Percentiles rank a stretch among this genome's conserved stretches.
phyloP scores from a whole-genome alignment of 2,329 filamentous ascomycete species.

The Epichloe gansuensis region DNA sequence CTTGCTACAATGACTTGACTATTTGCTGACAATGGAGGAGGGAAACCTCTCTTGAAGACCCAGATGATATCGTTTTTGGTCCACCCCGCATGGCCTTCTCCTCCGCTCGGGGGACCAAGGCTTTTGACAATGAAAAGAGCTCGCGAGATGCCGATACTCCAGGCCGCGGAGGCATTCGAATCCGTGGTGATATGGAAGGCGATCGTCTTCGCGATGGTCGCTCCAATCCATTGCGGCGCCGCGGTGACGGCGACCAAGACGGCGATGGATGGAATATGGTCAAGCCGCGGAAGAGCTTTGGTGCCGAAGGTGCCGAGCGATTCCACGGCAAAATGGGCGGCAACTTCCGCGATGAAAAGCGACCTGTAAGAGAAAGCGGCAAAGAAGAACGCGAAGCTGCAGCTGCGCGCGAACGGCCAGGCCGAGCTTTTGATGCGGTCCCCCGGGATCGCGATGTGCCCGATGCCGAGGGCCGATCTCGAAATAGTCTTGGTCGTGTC shows the following conservation, averaged over 20 bases:
- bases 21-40: neutral
- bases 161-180: constrained; percentile 47
- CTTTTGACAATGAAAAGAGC: constrained; percentile 40
- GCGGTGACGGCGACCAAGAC: constrained; percentile 44
- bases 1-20: neutral
- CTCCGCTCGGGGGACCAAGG: constrained; percentile 50
- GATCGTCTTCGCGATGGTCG: constrained; percentile 37
- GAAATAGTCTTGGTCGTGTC: constrained; percentile 51
- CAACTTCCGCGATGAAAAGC: constrained; percentile 29
- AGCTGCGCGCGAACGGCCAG: constrained; percentile 31
- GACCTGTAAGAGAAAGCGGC: constrained; percentile 30
- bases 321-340: constrained; percentile 54
- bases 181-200: constrained; percentile 36
- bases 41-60: constrained; percentile 28
- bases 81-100: constrained; percentile 75
- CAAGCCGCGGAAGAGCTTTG: constrained; percentile 62
- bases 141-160: constrained; percentile 36
- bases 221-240: constrained; percentile 36
- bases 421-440: constrained; percentile 38
- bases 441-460: constrained; percentile 34
- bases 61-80: constrained; percentile 75
- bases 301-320: constrained; percentile 57
- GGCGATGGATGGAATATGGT: constrained; percentile 63
- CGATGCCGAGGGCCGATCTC: constrained; percentile 42
- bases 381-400: constrained; percentile 43